Conservation (phyloP, 257 asterid genomes). For the Knoxia roxburghii region DNA sequence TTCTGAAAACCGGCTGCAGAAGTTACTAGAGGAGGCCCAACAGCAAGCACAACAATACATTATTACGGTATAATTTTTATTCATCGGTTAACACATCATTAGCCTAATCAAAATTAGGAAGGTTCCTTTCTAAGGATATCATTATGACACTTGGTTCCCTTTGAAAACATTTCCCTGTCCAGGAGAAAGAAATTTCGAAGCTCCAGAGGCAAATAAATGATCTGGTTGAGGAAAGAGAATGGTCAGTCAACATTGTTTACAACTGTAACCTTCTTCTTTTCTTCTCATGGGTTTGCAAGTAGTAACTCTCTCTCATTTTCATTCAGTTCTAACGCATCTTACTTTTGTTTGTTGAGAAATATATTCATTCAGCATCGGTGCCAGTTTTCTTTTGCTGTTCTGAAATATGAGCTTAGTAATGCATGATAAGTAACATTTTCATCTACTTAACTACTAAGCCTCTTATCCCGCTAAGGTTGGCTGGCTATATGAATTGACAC, state of each 20-base stretch:
- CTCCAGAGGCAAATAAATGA: constrained; percentile 51
- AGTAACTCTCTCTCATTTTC: background rate
- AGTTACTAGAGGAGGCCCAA: constrained; percentile 69
- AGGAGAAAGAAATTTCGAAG: constrained; percentile 61
- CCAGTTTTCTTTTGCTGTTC: background rate
- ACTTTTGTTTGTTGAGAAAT: too few species aligned
- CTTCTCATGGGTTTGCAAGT: background rate
- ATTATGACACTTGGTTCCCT: background rate
- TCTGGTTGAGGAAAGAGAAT: constrained; percentile 62
- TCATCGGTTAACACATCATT: background rate
- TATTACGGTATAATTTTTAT: constrained; percentile 43
- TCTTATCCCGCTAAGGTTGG: too few species aligned
- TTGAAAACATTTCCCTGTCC: constrained; percentile 15
- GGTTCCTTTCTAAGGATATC: background rate
- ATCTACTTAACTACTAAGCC: too few species aligned
- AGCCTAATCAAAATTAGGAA: background rate
- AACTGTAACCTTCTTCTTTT: background rate
- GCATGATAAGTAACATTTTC: background rate
- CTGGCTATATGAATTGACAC: too few species aligned
- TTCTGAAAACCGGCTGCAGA: constrained; percentile 70
- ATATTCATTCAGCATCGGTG: background rate
- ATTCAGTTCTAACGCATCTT: too few species aligned
- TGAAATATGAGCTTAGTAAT: background rate
- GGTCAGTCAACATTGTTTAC: constrained; percentile 28
- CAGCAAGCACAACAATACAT: constrained; percentile 46